These are phyloP conservation scores for Zangia roseola DNA, from an alignment of 768 basidiomycete genomes.

Conservation along the genomic window DNA sequence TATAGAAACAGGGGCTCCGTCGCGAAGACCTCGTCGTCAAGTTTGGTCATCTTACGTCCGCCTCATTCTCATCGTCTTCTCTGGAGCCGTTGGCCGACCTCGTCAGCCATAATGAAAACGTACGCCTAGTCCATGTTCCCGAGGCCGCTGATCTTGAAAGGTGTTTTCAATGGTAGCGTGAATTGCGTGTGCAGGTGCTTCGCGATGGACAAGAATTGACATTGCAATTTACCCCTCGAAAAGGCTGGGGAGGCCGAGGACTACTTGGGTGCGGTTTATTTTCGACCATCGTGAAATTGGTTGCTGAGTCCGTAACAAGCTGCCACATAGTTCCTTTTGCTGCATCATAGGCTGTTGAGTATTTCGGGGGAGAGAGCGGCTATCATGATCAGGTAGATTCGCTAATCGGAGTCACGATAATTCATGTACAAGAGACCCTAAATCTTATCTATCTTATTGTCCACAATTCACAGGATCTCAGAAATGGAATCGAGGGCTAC, in stretches of 20 bases:
- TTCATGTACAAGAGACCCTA: background rate
- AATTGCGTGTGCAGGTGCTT: constrained; percentile 56
- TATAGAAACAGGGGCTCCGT: constrained; percentile 53
- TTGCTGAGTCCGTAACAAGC: constrained; percentile 31
- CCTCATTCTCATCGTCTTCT: constrained; percentile 51
- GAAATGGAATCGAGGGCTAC: too few relatives aligned
- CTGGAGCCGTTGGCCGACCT: constrained; percentile 69
- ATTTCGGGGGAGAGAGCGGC: too few relatives aligned
- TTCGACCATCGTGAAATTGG: background rate
- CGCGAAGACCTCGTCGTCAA: constrained; percentile 70
- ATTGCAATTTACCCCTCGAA: constrained; percentile 63
- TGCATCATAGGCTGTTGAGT: constrained; percentile 4
- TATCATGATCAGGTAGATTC: too few relatives aligned
- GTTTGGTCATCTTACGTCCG: constrained; percentile 62
- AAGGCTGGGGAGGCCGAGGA: constrained; percentile 87
- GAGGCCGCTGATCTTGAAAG: background rate
- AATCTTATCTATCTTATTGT: too few relatives aligned
- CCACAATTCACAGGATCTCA: too few relatives aligned
- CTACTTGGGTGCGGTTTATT: constrained; percentile 64
- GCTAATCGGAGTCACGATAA: too few relatives aligned
- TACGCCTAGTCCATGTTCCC: constrained; percentile 34
- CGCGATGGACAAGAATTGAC: constrained; percentile 46
- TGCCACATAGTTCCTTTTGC: constrained; percentile 63
- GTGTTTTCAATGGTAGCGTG: constrained; percentile 40
- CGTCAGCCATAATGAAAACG: constrained; percentile 79